Evolutionary conservation across 2,329 filamentous ascomycete genomes (phyloP).

Genomic region (Fusarium anguioides): DNA sequence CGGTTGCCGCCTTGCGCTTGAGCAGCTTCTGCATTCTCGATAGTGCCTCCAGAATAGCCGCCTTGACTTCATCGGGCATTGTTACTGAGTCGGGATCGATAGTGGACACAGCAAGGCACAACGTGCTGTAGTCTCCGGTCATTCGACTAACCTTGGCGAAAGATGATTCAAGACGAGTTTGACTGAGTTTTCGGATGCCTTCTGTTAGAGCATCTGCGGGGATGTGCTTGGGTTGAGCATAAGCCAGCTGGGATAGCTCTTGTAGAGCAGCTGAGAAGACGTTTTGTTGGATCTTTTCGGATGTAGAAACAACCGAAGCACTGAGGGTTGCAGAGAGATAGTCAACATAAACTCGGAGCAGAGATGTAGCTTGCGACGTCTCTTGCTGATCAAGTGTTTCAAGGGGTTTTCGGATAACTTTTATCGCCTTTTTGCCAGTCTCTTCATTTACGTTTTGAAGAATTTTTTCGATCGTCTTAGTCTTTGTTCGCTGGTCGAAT

Average conservation of each 20-base stretch:
- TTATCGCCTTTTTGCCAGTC: constrained; percentile 65
- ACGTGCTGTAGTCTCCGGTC: constrained; percentile 62
- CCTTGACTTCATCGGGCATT: constrained; percentile 66
- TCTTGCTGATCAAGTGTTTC: constrained; percentile 43
- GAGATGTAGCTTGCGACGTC: constrained; percentile 45
- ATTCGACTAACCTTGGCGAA: constrained; percentile 68
- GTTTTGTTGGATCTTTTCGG: constrained; percentile 46
- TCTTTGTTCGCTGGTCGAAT: constrained; percentile 88
- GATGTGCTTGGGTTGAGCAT: constrained; percentile 59
- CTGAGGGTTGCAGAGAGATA: constrained; percentile 66
- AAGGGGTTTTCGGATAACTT: constrained; percentile 60
- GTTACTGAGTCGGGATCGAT: constrained; percentile 63
- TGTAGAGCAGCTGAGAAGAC: constrained; percentile 57
- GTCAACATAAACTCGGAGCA: constrained; percentile 62
- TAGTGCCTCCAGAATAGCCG: constrained; percentile 63
- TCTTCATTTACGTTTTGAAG: constrained; percentile 68
- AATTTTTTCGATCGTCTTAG: constrained; percentile 83
- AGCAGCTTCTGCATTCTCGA: constrained; percentile 65
- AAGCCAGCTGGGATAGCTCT: constrained; percentile 66
- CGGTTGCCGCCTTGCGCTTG: constrained; percentile 53
- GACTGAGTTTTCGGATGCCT: constrained; percentile 64
- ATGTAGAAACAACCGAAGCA: constrained; percentile 46
- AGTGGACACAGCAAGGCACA: constrained; percentile 65
- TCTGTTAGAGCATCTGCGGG: constrained; percentile 59
- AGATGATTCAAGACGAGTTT: constrained; percentile 67